Evolutionary conservation across 805 yeast species (phyloP), one percentile per base, ranked within the genome.

Genomic region (Zygosaccharomyces bailii): DNA sequence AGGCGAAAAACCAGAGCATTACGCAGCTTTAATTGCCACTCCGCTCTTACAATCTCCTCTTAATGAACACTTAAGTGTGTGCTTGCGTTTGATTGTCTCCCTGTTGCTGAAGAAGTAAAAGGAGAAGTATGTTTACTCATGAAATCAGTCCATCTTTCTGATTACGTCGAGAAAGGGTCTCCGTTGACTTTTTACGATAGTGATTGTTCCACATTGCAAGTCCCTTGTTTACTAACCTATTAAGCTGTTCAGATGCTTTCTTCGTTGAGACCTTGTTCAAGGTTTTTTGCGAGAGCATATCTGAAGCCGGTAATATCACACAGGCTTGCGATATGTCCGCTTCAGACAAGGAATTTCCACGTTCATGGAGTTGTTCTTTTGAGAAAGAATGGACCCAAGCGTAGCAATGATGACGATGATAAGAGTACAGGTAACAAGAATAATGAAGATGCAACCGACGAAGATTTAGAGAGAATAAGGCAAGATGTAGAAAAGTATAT

Each of bases 401-500:
- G 27, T 10, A 43, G 31, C 11, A 25, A 21, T 25, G 27, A 45
- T 10, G 21, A 17, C 10, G 19, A 27, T 25, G 36, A 33, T n/a
- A 21, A 30, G n/a, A 19, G 24, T 13, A 39, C 34, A 21, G 29
- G 25, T 19, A 36, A 29, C n/a, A 18, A 41, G 7, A 36, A 41
- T 14, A 37, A 42, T n/a, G 25, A 37, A 21, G 57, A 56, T 27
- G 50, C 61, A 1, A 51, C 51, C n/a, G 63, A 56, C 38, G 52
- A 49, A 21, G 65, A 60, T 41, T 35, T 62, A 9, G 59, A 53
- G 5, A 42, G 39, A 13, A 31, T 63, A 14, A 53, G 46, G 34
- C 51, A 50, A 30, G 59, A 57, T 29, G 52, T 61, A 7, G 50
- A 56, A 21, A 48, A 52, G n/a, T 60, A 48, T 32, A 45, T 58